These are phyloP conservation scores for Rhododendron molle DNA, from an alignment of 148 eudicot species.

Conservation along the genomic window DNA sequence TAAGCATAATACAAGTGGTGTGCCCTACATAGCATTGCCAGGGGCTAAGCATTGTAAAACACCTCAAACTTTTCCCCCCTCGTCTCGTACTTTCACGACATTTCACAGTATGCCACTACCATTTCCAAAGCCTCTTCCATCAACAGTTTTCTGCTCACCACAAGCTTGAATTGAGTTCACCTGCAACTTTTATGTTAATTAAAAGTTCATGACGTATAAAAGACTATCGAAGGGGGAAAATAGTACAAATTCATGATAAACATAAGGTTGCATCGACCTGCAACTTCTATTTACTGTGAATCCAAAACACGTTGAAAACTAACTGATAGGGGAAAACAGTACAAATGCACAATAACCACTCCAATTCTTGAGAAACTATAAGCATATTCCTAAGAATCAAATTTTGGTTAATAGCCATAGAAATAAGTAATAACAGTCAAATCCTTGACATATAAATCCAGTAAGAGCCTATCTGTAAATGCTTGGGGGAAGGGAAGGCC, in stretches of 20 bases:
- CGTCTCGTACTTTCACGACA: conserved; percentile 61
- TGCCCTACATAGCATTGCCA: not conserved
- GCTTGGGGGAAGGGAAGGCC: too few relatives aligned
- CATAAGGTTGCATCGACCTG: not conserved
- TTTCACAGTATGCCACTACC: conserved; percentile 91
- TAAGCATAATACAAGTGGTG: too few relatives aligned
- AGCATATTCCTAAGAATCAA: not conserved
- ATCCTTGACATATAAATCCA: too few relatives aligned
- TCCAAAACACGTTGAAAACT: not conserved
- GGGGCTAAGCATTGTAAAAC: conserved; percentile 3
- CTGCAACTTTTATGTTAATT: conserved; percentile 23
- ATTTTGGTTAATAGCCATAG: too few relatives aligned
- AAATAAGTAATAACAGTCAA: too few relatives aligned
- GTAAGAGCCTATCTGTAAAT: too few relatives aligned
- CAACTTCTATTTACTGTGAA: not conserved
- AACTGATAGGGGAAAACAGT: not conserved
- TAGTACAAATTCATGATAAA: not conserved
- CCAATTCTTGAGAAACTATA: not conserved
- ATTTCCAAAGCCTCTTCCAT: conserved; percentile 54
- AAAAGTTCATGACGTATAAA: not conserved
- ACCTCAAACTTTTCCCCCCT: conserved; percentile 91
- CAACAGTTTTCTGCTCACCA: conserved; percentile 84
- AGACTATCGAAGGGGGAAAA: not conserved
- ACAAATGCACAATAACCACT: not conserved
- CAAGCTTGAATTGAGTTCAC: conserved; percentile 91